phyloP scores from a whole-genome alignment of 2,329 filamentous ascomycete genomes.

The Fusarium guadeloupense region DNA sequence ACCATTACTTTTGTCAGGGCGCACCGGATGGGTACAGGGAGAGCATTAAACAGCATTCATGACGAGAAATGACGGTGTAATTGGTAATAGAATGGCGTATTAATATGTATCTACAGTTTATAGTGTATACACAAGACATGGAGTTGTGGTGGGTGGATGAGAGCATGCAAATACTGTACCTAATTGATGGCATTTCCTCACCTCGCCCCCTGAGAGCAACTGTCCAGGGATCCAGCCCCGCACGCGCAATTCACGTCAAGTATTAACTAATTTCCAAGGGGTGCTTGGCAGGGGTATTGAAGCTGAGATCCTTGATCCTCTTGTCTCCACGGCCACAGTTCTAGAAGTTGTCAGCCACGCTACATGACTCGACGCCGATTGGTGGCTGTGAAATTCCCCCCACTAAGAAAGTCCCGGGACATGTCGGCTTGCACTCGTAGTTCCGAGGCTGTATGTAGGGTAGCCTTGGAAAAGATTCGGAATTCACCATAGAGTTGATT shows the following conservation, averaged over 20 bases:
- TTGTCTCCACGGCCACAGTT: too few species aligned
- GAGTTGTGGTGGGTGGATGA: slow-evolving; percentile 18
- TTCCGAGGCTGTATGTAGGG: neutral
- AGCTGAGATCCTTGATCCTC: too few species aligned
- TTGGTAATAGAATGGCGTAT: slow-evolving; percentile 24
- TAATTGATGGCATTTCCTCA: neutral
- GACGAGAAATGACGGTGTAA: slow-evolving; percentile 31
- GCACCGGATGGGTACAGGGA: slow-evolving; percentile 17
- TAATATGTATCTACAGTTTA: slow-evolving; percentile 6
- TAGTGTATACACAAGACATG: slow-evolving; percentile 10
- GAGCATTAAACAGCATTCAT: slow-evolving; percentile 27
- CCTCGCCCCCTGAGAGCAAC: neutral
- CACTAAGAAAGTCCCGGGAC: too few species aligned
- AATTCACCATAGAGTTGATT: too few species aligned
- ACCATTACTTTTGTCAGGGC: slow-evolving; percentile 34
- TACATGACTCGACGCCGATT: neutral
- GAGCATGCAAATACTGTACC: neutral
- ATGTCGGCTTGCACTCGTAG: too few species aligned
- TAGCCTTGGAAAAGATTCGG: neutral
- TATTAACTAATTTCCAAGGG: slow-evolving; percentile 14
- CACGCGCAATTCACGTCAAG: neutral
- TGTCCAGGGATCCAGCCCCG: neutral
- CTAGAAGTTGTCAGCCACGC: neutral
- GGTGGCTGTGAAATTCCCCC: neutral
- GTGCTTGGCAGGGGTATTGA: slow-evolving; percentile 11